These are phyloP conservation scores for Fallopia convolvulus DNA, from an alignment of 148 eudicot species.

Conservation along the genomic window DNA sequence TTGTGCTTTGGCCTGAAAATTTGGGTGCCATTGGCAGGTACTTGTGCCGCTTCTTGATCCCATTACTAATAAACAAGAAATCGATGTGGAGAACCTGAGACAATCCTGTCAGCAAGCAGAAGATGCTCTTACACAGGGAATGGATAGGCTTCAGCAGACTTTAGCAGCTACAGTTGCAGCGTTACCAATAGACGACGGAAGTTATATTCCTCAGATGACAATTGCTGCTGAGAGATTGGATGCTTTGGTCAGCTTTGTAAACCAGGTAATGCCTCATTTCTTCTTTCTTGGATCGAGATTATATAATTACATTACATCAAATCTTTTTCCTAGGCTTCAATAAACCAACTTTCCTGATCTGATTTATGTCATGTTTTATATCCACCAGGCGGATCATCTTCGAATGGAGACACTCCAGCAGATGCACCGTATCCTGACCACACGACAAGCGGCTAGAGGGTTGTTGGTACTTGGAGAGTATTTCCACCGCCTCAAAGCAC, in stretches of 20 bases:
- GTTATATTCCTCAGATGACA: conserved; percentile 49
- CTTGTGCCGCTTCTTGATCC: conserved; percentile 68
- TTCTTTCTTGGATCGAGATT: too few relatives aligned
- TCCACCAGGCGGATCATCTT: conserved; percentile 81
- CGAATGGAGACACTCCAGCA: conserved; percentile 74
- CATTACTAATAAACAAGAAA: conserved; percentile 46
- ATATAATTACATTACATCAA: too few relatives aligned
- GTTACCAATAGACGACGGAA: conserved; percentile 55
- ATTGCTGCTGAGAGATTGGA: conserved; percentile 70
- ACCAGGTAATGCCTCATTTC: conserved; percentile 49
- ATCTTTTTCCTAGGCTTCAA: too few relatives aligned
- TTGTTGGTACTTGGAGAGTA: conserved; percentile 85
- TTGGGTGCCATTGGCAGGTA: conserved; percentile 36
- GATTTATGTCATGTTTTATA: neutral
- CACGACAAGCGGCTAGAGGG: conserved; percentile 73
- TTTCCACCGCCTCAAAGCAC: conserved; percentile 62
- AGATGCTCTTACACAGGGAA: conserved; percentile 86
- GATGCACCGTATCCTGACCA: conserved; percentile 57
- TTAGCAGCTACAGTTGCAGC: conserved; percentile 53
- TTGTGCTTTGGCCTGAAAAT: neutral
- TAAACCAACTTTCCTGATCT: neutral
- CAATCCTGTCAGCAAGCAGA: conserved; percentile 92
- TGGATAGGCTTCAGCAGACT: conserved; percentile 76
- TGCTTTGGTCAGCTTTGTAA: conserved; percentile 65
- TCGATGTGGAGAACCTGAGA: conserved; percentile 42